Base-by-base conservation (phyloP, 164 flowering plant genomes). In the Dillenia turbinata region DNA sequence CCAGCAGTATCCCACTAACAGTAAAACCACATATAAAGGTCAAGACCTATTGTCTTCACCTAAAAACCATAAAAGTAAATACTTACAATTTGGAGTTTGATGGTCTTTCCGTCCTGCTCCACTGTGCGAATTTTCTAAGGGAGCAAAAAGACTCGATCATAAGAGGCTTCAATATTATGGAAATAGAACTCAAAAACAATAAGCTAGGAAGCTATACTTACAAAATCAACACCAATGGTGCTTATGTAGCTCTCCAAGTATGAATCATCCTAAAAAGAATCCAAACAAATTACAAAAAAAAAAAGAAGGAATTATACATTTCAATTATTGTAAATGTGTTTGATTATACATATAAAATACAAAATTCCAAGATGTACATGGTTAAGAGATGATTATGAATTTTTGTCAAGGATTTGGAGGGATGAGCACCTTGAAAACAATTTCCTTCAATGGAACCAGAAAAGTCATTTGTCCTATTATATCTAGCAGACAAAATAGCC, bases 181-280 rank as follows among this genome's bases (percentile, higher is more conserved):
- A 48, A 26, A 54, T 47, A 54, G 46, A 54, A 12, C 9, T 55
- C 2, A 9, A 57, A 50, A 13, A 45, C 19, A 56, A 12, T 11
- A 33, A 12, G 24, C 10, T 40, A n/a, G 52, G 47, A 11, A 9
- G 51, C 49, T 33, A 47, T 65, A 73, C 80, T 73, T 67, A 79
- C 83, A 71, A 79, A 78, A 66, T 78, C 80, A 65, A 79, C 80
- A 46, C 83, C 83, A 43, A 76, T 76, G 43, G 83, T 79, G 65
- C 83, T 79, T 58, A 79, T 76, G 68, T 79, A 76, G 57, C 83
- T 79, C 56, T 79, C 83, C 68, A 79, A 44, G 54, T 76, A 79
- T 12, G 83, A 69, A 74, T 79, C 80, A 45, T 76, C 83, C 78
- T 76, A 64, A 60, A 65, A 5, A 60, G 43, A 4, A 64, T 15